Evolutionary conservation across 306 rosid species (phyloP).

Genomic region (Prunus dulcis): DNA sequence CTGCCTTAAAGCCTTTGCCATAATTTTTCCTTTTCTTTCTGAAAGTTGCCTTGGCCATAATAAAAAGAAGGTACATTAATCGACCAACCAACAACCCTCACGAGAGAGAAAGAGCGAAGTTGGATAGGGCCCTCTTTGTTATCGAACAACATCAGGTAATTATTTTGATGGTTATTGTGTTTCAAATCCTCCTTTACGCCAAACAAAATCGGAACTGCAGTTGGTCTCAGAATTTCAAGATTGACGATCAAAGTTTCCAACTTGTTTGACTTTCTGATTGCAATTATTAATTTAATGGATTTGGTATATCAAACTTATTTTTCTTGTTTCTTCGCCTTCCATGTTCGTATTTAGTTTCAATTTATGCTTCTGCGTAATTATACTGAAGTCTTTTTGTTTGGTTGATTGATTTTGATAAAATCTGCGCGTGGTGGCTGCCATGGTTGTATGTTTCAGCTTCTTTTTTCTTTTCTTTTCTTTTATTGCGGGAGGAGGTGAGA

Average conservation of each 20-base stretch:
- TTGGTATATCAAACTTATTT: neutral
- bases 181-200: neutral
- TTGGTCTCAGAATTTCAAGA: slow-evolving; percentile 5
- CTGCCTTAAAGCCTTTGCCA: neutral
- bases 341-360: neutral
- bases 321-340: neutral
- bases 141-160: neutral
- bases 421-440: neutral
- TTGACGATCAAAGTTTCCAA: neutral
- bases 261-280: neutral
- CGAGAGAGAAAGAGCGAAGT: neutral
- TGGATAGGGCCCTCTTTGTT: neutral
- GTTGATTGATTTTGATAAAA: neutral
- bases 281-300: neutral
- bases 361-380: neutral
- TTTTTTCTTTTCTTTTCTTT: neutral
- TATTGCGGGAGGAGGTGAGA: neutral
- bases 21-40: neutral
- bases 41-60: neutral
- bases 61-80: neutral
- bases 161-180: neutral
- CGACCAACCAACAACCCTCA: neutral
- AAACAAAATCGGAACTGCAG: neutral
- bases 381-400: neutral
- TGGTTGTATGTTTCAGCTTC: neutral